These are phyloP conservation scores for Mycocentrospora acerina DNA, from an alignment of 2,329 filamentous ascomycete genomes.

Conservation along the genomic window DNA sequence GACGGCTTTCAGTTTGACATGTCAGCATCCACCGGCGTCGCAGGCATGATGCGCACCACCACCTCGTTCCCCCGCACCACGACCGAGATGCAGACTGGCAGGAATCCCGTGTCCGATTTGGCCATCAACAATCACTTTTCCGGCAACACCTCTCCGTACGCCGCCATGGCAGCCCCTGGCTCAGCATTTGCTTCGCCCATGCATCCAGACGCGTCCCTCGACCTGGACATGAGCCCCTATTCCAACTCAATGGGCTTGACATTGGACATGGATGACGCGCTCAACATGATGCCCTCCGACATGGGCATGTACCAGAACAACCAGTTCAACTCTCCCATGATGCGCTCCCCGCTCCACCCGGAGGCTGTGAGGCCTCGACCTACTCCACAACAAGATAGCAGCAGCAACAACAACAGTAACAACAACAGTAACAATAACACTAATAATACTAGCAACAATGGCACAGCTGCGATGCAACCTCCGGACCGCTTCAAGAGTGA, in stretches of 20 bases:
- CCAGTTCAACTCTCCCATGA: slow-evolving; percentile 43
- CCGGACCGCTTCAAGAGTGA: slow-evolving; percentile 30
- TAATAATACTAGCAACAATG: too few relatives aligned
- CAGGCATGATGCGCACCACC: slow-evolving; percentile 38
- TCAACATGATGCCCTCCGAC: slow-evolving; percentile 40
- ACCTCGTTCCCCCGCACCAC: slow-evolving; percentile 27
- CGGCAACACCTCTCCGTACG: slow-evolving; percentile 36
- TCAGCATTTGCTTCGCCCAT: slow-evolving; percentile 50
- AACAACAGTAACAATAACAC: too few relatives aligned
- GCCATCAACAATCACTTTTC: slow-evolving; percentile 46
- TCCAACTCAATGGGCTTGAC: slow-evolving; percentile 44
- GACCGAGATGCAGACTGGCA: slow-evolving; percentile 21
- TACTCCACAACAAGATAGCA: slow-evolving; percentile 32
- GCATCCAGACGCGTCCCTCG: slow-evolving; percentile 39
- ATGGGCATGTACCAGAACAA: slow-evolving; percentile 43
- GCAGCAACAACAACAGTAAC: too few relatives aligned
- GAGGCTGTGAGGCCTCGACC: slow-evolving; percentile 38
- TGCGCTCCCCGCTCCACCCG: slow-evolving; percentile 45
- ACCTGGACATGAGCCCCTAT: slow-evolving; percentile 50
- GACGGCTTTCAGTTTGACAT: slow-evolving; percentile 45
- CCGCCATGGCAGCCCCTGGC: slow-evolving; percentile 40
- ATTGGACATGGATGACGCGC: slow-evolving; percentile 46
- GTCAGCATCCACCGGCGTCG: slow-evolving; percentile 28
- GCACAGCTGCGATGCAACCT: slow-evolving; percentile 19
- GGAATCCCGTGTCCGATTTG: slow-evolving; percentile 35